Percentiles rank a stretch among this genome's conserved stretches.
These are phyloP conservation scores for Metarhizium brunneum DNA, from an alignment of 2,329 filamentous ascomycete genomes.

Conservation along the genomic window DNA sequence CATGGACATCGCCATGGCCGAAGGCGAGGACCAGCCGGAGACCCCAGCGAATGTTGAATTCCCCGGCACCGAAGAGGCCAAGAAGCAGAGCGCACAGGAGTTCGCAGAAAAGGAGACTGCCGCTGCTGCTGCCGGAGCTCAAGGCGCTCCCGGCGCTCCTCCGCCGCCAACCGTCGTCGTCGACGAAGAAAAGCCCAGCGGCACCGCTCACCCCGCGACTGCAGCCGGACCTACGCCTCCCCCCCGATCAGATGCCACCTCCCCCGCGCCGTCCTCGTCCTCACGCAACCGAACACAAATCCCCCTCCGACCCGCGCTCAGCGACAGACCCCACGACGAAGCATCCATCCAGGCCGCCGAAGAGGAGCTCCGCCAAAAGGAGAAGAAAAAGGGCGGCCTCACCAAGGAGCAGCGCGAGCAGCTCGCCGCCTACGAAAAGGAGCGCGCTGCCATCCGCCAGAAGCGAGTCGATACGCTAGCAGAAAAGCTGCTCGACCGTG, in stretches of 20 bases:
- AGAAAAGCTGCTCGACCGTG: conserved; percentile 78
- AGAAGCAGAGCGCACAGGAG: conserved; percentile 43
- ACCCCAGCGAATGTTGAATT: conserved; percentile 40
- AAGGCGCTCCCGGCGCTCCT: background rate
- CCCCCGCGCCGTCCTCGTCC: conserved; percentile 32
- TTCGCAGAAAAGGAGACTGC: conserved; percentile 7
- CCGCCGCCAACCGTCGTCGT: conserved; percentile 31
- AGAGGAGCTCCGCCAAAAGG: conserved; percentile 33
- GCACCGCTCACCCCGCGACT: conserved; percentile 5
- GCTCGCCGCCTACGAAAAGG: conserved; percentile 76
- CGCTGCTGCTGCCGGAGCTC: conserved; percentile 12
- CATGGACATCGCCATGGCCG: conserved; percentile 94
- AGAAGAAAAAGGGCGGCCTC: conserved; percentile 82
- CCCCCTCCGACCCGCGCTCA: conserved; percentile 75
- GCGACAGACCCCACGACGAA: conserved; percentile 68
- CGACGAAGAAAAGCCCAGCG: conserved; percentile 25
- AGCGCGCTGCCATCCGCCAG: conserved; percentile 74
- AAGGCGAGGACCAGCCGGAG: conserved; percentile 50
- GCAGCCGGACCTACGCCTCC: conserved; percentile 13
- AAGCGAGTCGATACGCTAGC: conserved; percentile 80
- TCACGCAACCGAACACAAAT: conserved; percentile 43
- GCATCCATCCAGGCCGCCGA: conserved; percentile 61
- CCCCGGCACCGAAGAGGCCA: conserved; percentile 47
- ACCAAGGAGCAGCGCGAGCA: conserved; percentile 91
- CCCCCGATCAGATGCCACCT: conserved; percentile 25